Conservation (phyloP, 768 basidiomycete species). For the Pholiota conissans region DNA sequence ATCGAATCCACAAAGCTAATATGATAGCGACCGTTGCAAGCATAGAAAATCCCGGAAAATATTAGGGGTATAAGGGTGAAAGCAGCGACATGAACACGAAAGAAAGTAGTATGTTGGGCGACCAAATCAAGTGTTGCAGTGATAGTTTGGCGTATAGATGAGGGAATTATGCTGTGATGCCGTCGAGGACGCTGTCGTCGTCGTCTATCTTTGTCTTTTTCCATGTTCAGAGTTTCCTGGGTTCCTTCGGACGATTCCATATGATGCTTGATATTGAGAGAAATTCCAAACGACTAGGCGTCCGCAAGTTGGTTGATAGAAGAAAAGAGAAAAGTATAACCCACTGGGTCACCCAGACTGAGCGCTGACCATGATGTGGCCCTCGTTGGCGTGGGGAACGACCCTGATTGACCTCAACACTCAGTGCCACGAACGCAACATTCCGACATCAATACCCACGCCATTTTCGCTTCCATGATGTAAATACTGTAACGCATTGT, state of each 20-base stretch:
- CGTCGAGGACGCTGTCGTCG: background rate
- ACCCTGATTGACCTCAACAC: too few relatives aligned
- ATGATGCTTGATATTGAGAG: background rate
- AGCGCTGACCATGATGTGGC: background rate
- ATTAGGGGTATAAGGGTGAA: slow-evolving; percentile 62
- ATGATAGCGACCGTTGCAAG: slow-evolving; percentile 51
- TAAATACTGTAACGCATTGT: too few relatives aligned
- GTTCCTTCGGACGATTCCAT: background rate
- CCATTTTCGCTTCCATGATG: background rate
- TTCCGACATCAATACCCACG: background rate
- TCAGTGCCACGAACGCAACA: background rate
- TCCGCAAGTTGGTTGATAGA: background rate
- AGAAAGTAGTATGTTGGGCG: slow-evolving; percentile 42
- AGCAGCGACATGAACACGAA: slow-evolving; percentile 47
- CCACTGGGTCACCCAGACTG: background rate
- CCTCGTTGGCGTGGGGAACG: background rate
- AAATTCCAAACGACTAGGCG: background rate
- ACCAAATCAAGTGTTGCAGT: slow-evolving; percentile 11
- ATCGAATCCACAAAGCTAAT: slow-evolving; percentile 55
- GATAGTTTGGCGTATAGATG: background rate
- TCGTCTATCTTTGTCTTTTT: background rate
- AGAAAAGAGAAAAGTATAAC: background rate
- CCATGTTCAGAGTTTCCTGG: background rate
- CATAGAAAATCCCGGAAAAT: slow-evolving; percentile 65
- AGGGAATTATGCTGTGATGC: slow-evolving; percentile 6